phyloP scores from a whole-genome alignment of 1,284 basidiomycete genomes.

The Ustilago shanxiensis region DNA sequence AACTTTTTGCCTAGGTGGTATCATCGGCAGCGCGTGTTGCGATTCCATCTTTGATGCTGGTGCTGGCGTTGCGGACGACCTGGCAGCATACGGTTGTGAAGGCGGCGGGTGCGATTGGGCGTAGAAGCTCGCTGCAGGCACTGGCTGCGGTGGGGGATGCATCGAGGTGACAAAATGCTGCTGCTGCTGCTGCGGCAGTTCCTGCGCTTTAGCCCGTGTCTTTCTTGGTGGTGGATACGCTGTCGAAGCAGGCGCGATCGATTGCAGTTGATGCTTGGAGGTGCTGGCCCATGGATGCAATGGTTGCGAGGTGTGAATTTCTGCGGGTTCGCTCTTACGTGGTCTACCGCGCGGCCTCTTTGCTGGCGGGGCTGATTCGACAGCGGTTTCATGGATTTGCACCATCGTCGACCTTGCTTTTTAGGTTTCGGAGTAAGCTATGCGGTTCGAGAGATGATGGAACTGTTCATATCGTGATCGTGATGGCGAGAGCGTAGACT shows the following conservation, averaged over 20 bases:
- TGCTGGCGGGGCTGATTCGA: not conserved
- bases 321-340: slow-evolving; percentile 13
- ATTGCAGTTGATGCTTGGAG: not conserved
- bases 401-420: not conserved
- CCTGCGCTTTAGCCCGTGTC: no score
- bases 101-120: slow-evolving; percentile 1
- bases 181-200: no score
- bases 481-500: not conserved
- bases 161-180: not conserved
- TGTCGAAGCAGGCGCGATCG: not conserved
- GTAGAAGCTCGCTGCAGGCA: not conserved
- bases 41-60: not conserved
- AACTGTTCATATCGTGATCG: not conserved
- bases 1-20: slow-evolving; percentile 14
- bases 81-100: not conserved
- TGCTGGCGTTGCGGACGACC: slow-evolving; percentile 5
- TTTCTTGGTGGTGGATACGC: not conserved
- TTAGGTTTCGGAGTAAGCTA: not conserved
- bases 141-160: not conserved
- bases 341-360: slow-evolving; percentile 16
- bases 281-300: slow-evolving; percentile 37
- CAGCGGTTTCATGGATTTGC: not conserved
- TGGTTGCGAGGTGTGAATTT: slow-evolving; percentile 26
- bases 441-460: not conserved
- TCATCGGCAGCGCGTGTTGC: not conserved